Evolutionary conservation across 257 asterid genomes (phyloP), one percentile per base, ranked within the genome.

Genomic region (Nyctanthes arbortristis): DNA sequence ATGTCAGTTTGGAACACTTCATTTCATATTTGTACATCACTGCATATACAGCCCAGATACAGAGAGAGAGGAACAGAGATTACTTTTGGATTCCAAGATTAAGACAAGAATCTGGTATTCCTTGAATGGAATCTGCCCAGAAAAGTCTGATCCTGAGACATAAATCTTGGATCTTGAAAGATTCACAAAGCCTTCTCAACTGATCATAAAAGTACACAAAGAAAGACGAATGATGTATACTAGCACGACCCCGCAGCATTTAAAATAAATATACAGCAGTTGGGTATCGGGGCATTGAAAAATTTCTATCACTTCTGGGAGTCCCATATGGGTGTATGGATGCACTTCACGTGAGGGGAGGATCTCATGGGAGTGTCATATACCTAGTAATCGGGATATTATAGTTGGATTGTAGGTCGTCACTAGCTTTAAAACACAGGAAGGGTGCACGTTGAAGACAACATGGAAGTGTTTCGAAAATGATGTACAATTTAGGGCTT

Each of bases 101-200:
- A 18, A 39, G 75, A 66, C 39, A 13, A 30, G 24, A 40, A 27
- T 28, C 58, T 29, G 54, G 29, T 31, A 22, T 59, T 18, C 43
- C 5, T 43, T 40, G 5, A 33, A 56, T 67, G 76, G 67, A 79
- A 64, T 58, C 54, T 59, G 64, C 67, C 49, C 28, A 43, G 52
- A 69, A 25, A 47, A 47, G 56, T 12, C 13, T 47, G 27, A 6
- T n/a, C 27, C 27, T 47, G 0, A 52, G 8, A 18, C 3, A 25
- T 7, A 52, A 52, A 9, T 10, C 31, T 52, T 8, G 59, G 24
- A 52, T 52, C 59, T 52, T 52, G 59, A 52, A 22, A 24, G 55
- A 45, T 45, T 45, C 55, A 5, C 55, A 45, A n/a, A 40, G 5
- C 52, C 52, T 40, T 40, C 52, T 40, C 52, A 40, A 40, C 52